These are phyloP conservation scores for Cryptomeria japonica DNA, from an alignment of 75 land plant genomes.

Conservation along the genomic window DNA sequence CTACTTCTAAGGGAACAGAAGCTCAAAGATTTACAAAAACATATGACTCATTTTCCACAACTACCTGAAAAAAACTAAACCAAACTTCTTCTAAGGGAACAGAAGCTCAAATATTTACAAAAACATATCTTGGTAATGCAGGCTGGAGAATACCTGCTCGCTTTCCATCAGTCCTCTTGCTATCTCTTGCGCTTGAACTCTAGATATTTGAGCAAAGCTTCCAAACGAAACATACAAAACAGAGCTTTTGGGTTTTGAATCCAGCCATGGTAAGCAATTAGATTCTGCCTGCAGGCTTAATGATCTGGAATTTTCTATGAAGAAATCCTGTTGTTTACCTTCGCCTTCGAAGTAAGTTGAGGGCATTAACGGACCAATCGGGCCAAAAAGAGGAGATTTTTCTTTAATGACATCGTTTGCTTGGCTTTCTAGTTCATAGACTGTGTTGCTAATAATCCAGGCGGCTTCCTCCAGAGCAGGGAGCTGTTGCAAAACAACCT, in stretches of 20 bases:
- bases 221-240: constrained; percentile 31
- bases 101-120: no score
- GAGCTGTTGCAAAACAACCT: neutral
- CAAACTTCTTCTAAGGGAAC: no score
- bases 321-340: neutral
- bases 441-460: neutral
- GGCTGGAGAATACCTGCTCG: constrained; percentile 6
- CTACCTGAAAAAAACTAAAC: no score
- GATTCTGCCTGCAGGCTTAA: constrained; percentile 2
- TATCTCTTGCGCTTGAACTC: constrained; percentile 19
- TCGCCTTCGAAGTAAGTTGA: neutral
- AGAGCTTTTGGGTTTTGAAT: constrained; percentile 8
- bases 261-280: constrained; percentile 17
- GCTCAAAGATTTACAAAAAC: no score
- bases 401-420: neutral
- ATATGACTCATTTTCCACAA: no score
- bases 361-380: neutral
- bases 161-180: constrained; percentile 39
- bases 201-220: constrained; percentile 17
- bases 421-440: constrained; percentile 14
- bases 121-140: no score
- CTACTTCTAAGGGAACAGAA: no score
- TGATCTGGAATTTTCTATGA: neutral
- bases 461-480: neutral
- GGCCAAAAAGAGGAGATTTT: neutral